Evolutionary conservation across 371 early-diverging fungal genomes (phyloP).

Genomic region (Rhizopus stolonifer): DNA sequence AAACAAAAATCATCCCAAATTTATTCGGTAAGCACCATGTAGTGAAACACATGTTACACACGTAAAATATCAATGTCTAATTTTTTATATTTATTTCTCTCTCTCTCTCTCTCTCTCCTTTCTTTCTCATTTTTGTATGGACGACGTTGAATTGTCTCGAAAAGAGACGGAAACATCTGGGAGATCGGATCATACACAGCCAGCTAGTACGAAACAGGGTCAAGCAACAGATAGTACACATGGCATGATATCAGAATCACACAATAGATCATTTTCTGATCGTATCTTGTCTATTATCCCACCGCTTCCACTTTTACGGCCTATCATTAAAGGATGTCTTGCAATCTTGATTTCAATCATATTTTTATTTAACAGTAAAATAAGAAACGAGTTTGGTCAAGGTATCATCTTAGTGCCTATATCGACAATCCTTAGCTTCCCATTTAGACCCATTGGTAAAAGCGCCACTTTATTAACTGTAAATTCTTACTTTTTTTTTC

Average conservation of each 20-base stretch:
- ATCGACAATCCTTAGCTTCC: conserved; percentile 20
- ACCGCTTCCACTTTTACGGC: conserved; percentile 13
- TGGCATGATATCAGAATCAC: not conserved
- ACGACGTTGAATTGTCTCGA: conserved; percentile 7
- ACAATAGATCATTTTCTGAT: no score
- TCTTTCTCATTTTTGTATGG: conserved; percentile 7
- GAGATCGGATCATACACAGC: not conserved
- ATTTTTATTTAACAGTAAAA: conserved; percentile 17
- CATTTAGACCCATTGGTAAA: conserved; percentile 24
- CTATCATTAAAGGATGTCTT: conserved; percentile 17
- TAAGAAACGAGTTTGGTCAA: conserved; percentile 15
- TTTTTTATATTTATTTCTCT: not conserved
- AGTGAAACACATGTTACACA: no score
- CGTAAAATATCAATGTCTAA: no score
- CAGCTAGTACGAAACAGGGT: not conserved
- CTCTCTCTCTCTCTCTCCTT: not conserved
- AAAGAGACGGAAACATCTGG: not conserved
- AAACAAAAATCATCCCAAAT: no score
- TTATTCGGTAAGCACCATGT: no score
- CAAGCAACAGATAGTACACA: not conserved
- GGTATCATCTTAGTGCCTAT: conserved; percentile 23
- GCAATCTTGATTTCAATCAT: conserved; percentile 15
- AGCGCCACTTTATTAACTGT: not conserved
- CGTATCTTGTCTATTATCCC: conserved; percentile 5
- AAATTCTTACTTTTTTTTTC: not conserved